Conservation (phyloP, 352 stramenopile genomes). For the Phytophthora sojae region DNA sequence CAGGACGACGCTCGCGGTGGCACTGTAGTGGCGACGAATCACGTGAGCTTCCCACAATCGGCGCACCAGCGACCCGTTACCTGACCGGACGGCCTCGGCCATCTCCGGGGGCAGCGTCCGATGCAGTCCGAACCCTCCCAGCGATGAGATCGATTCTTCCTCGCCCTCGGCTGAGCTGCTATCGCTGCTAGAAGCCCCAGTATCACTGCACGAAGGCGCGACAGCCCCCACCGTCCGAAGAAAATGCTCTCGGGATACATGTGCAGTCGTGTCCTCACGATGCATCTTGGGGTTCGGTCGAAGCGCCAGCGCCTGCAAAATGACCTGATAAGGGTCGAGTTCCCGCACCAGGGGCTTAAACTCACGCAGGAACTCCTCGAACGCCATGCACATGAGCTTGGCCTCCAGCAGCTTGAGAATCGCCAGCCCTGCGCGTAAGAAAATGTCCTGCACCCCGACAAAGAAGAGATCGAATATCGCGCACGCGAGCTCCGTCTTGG, state of each 20-base stretch:
- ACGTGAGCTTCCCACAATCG: conserved; percentile 61
- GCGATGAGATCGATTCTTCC: conserved; percentile 34
- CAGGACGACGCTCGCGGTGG: conserved; percentile 43
- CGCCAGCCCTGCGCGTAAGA: conserved; percentile 78
- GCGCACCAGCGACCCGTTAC: conserved; percentile 48
- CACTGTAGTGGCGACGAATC: conserved; percentile 30
- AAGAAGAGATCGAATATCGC: conserved; percentile 90
- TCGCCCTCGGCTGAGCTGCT: conserved; percentile 37
- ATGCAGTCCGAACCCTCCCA: conserved; percentile 63
- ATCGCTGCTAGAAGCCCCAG: conserved; percentile 33
- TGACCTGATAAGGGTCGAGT: conserved; percentile 80
- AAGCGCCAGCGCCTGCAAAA: conserved; percentile 68
- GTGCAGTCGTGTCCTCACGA: conserved; percentile 58
- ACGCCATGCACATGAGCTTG: conserved; percentile 87
- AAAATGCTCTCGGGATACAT: conserved; percentile 65
- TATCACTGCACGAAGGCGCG: conserved; percentile 26
- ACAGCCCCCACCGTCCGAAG: conserved; percentile 37
- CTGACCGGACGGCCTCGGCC: conserved; percentile 44
- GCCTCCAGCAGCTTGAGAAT: conserved; percentile 82
- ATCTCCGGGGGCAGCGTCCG: conserved; percentile 70
- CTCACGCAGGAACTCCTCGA: conserved; percentile 84
- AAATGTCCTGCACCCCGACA: conserved; percentile 80
- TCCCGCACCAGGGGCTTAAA: conserved; percentile 83
- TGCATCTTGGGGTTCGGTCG: conserved; percentile 55
- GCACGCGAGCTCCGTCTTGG: conserved; percentile 80